Base-by-base conservation (phyloP, 1,284 basidiomycete genomes). In the Bjerkandera adusta region DNA sequence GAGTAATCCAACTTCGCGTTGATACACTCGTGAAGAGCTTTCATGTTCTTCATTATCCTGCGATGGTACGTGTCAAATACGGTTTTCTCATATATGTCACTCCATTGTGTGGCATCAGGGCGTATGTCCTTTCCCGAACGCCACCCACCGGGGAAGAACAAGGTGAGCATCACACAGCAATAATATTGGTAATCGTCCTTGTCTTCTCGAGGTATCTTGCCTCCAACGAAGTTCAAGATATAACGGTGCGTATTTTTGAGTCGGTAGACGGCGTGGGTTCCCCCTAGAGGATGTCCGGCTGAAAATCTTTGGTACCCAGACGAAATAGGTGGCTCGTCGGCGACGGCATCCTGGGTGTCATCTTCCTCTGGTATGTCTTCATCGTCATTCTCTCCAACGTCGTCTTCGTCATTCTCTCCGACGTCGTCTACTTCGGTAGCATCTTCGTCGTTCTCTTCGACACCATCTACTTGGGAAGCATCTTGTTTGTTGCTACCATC, bases 141-240 rank as follows among this genome's bases (percentile, higher is more conserved):
- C 65, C 65, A 69, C 0, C 36, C 36, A n/a, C 6, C 24, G 3
- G 62, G 63, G 34, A 53, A 56, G 30, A 67, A 68, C 0, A 68
- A 45, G 2, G 59, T 59, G 0, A 68, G 38, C 65, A 67, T 68
- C 3, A 58, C 57, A 2, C 34, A n/a, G 49, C 62, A 66, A 36
- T 68, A 69, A 30, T 58, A 57, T 34, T 68, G 61, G n/a, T 56
- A 32, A 43, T 68, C 59, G 12, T 64, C 66, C 37, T 48, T 25
- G 54, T 69, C 66, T 12, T 38, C 21, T 6, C 66, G 32, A 8
- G 67, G 68, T 11, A 67, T 36, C 4, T 41, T 43, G 1, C 46
- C 54, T 6, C 66, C 66, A 5, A 64, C 24, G 52, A 67, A 65
- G 40, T 62, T 64, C 1, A 64, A n/a, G n/a, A n/a, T n/a, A n/a